These are phyloP conservation scores for Lactifluus pinguis DNA, from an alignment of 768 basidiomycete species.

Conservation along the genomic window DNA sequence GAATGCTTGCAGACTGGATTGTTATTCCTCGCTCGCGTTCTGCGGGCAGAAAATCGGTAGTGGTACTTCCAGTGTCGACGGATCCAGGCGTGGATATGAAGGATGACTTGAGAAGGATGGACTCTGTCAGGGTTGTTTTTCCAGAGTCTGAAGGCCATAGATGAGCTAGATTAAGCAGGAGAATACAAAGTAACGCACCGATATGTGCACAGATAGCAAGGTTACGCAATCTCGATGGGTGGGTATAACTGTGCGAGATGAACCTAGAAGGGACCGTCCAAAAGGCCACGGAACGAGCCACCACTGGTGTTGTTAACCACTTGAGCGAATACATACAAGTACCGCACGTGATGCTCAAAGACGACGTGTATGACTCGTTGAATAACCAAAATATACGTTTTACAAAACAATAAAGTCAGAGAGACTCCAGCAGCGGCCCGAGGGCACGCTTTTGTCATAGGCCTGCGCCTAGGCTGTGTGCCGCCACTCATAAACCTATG, in stretches of 20 bases:
- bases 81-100: slow-evolving; percentile 70
- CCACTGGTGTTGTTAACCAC: neutral
- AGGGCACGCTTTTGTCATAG: neutral
- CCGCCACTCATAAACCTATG: neutral
- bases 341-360: neutral
- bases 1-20: slow-evolving; percentile 87
- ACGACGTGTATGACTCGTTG: too few species aligned
- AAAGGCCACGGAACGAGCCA: neutral
- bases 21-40: slow-evolving; percentile 89
- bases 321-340: neutral
- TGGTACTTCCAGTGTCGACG: slow-evolving; percentile 85
- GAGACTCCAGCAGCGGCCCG: neutral
- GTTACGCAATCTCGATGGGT: slow-evolving; percentile 48
- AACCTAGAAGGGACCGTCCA: neutral
- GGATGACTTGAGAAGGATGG: slow-evolving; percentile 66
- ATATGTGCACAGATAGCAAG: slow-evolving; percentile 88
- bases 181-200: slow-evolving; percentile 35
- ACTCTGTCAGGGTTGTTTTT: slow-evolving; percentile 85
- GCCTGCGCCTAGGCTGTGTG: too few species aligned
- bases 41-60: slow-evolving; percentile 82
- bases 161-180: slow-evolving; percentile 2
- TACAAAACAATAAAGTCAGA: too few species aligned
- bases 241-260: slow-evolving; percentile 24
- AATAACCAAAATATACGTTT: too few species aligned
- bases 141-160: slow-evolving; percentile 59